phyloP scores from a whole-genome alignment of 371 early-diverging fungal species.

The Mortierella sp. region DNA sequence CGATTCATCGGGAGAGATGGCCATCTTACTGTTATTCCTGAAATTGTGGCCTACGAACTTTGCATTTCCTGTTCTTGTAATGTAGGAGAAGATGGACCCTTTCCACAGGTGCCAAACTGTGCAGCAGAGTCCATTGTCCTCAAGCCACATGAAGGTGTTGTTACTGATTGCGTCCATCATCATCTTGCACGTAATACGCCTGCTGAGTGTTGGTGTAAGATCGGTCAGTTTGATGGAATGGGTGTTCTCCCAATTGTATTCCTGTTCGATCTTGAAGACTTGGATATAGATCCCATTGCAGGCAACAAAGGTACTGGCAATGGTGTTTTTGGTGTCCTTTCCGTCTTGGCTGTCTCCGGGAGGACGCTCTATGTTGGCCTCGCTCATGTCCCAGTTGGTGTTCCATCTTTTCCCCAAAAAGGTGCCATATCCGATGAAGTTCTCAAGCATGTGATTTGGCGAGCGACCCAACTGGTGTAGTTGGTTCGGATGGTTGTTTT shows the following conservation, averaged over 20 bases:
- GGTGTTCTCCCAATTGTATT: constrained; percentile 22
- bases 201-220: constrained; percentile 33
- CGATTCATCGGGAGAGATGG: constrained; percentile 43
- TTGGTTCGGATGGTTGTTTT: too few relatives aligned
- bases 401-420: constrained; percentile 66
- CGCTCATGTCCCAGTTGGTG: constrained; percentile 52
- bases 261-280: constrained; percentile 17
- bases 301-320: too few relatives aligned
- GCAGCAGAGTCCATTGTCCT: constrained; percentile 39
- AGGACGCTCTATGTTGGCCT: constrained; percentile 30
- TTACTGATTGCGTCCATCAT: constrained; percentile 46
- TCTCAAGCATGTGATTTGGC: constrained; percentile 21
- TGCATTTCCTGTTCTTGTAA: constrained; percentile 30
- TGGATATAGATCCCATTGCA: constrained; percentile 44
- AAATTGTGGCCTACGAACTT: constrained; percentile 23
- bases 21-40: constrained; percentile 46
- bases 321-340: background rate
- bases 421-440: constrained; percentile 65
- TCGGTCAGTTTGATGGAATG: constrained; percentile 33
- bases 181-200: constrained; percentile 50
- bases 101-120: constrained; percentile 39
- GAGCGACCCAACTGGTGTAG: too few relatives aligned
- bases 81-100: constrained; percentile 45
- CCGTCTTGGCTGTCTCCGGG: background rate
- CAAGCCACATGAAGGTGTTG: constrained; percentile 50